phyloP scores from a whole-genome alignment of 306 rosid genomes.

The Dalbergia cultrata region DNA sequence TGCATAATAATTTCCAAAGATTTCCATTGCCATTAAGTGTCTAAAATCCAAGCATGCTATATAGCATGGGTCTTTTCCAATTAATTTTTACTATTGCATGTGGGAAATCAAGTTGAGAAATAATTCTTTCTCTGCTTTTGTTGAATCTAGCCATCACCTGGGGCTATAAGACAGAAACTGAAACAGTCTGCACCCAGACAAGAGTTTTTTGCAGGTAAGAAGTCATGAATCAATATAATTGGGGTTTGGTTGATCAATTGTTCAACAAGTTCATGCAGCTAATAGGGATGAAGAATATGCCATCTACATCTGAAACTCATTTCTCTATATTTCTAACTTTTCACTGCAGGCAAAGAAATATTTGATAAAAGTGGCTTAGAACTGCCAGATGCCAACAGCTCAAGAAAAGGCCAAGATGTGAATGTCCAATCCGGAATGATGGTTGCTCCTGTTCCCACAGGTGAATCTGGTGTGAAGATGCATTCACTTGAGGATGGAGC shows the following conservation, averaged over 20 bases:
- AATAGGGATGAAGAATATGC: slow-evolving; percentile 27
- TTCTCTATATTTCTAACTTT: slow-evolving; percentile 39
- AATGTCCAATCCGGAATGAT: slow-evolving; percentile 40
- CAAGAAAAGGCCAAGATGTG: slow-evolving; percentile 45
- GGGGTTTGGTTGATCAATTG: slow-evolving; percentile 29
- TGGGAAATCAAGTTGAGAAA: slow-evolving; percentile 33
- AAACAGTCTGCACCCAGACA: slow-evolving; percentile 56
- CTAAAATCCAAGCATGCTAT: slow-evolving; percentile 16
- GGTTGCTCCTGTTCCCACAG: slow-evolving; percentile 42
- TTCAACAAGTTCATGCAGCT: slow-evolving; percentile 27
- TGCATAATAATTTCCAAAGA: not conserved
- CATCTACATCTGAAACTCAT: slow-evolving; percentile 41
- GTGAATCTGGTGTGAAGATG: slow-evolving; percentile 51
- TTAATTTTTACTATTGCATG: slow-evolving; percentile 8
- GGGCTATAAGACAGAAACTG: slow-evolving; percentile 65
- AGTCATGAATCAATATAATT: slow-evolving; percentile 33
- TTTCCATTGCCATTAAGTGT: slow-evolving; percentile 21
- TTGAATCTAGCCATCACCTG: slow-evolving; percentile 64
- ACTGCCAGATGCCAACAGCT: slow-evolving; percentile 47
- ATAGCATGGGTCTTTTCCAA: not conserved
- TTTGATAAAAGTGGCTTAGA: slow-evolving; percentile 49
- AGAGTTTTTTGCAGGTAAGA: slow-evolving; percentile 67
- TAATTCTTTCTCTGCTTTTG: slow-evolving; percentile 44
- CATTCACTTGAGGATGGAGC: slow-evolving; percentile 52
- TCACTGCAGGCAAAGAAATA: slow-evolving; percentile 57